Conservation (phyloP, 2,329 filamentous ascomycete genomes). For the Teratosphaeria zuluensis region DNA sequence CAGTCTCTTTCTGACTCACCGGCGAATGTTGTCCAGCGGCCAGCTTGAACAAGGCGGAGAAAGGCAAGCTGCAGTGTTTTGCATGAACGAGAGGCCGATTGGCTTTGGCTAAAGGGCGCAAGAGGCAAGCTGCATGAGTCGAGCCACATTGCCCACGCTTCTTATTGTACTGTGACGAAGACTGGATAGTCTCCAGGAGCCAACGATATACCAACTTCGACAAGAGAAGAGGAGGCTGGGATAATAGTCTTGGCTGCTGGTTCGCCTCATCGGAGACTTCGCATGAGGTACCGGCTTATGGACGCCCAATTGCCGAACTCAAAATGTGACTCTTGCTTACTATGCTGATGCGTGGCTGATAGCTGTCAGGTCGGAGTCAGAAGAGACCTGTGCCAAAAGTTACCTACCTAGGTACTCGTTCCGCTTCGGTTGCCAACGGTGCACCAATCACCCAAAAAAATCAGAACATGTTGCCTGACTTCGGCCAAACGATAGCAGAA, state of each 20-base stretch:
- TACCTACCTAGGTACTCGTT: too few relatives aligned
- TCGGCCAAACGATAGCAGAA: neutral
- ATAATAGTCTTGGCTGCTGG: too few relatives aligned
- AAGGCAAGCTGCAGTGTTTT: neutral
- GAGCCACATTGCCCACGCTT: neutral
- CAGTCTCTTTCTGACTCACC: too few relatives aligned
- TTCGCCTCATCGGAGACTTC: neutral
- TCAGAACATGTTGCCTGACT: neutral
- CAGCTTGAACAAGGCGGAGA: neutral
- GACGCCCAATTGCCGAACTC: neutral
- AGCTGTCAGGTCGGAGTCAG: too few relatives aligned
- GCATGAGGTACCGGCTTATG: too few relatives aligned
- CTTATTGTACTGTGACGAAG: neutral
- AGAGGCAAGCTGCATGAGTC: neutral
- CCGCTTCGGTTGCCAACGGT: too few relatives aligned
- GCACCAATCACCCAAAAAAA: neutral
- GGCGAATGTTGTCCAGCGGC: too few relatives aligned
- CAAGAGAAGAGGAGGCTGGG: neutral
- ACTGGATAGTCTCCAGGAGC: neutral
- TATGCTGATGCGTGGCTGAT: neutral
- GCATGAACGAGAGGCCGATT: neutral
- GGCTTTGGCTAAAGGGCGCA: neutral
- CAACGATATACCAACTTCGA: neutral
- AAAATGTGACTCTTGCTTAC: neutral
- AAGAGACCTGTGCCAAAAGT: too few relatives aligned